Evolutionary conservation across 1,139 yeast species (phyloP), one percentile per base, ranked within the genome.

Genomic region (Tardiomyces depauwii): DNA sequence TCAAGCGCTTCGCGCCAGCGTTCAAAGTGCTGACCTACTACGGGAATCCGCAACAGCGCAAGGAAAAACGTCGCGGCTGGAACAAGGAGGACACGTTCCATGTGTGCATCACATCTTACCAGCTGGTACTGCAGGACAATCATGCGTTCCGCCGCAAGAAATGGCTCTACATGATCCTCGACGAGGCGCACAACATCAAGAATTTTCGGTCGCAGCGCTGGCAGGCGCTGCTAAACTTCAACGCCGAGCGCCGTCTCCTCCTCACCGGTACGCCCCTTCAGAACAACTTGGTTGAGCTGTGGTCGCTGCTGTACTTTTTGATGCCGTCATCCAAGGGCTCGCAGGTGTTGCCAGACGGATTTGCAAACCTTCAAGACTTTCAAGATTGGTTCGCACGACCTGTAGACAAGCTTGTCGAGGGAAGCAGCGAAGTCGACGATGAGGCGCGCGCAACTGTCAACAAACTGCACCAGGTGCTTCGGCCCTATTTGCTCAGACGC

Each of bases 311-410:
- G 32, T 91, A 91, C 62, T 91, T 91, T 60, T 70, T 91, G 55
- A 93, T 93, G 99, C 99, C 99, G 0, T 83, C 94, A 1, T 74
- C 87, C 0, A 80, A 81, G 47, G 78, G 74, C 43, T 68, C 76
- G 32, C 72, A 76, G 13, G 79, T 78, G 57, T 83, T 86, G 88
- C 95, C 96, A 0, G 93, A 87, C 45, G 97, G 97, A 1, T 93
- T 93, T 75, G 97, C 99, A 1, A 88, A 89, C 57, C 70, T 93
- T 51, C 91, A 86, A 53, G 95, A 93, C 57, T 93, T 93, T 64
- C 98, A 93, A 58, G 94, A 86, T 53, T 93, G 98, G 99, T 93
- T 93, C 64, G 96, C 97, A 5, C 78, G 81, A 51, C 98, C 99
- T 0, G 97, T 93, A 3, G 97, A 93, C 62, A 84, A 78, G 55